Conservation (phyloP, 192 early-diverging fungal genomes). For the Chytriomyces sp. region DNA sequence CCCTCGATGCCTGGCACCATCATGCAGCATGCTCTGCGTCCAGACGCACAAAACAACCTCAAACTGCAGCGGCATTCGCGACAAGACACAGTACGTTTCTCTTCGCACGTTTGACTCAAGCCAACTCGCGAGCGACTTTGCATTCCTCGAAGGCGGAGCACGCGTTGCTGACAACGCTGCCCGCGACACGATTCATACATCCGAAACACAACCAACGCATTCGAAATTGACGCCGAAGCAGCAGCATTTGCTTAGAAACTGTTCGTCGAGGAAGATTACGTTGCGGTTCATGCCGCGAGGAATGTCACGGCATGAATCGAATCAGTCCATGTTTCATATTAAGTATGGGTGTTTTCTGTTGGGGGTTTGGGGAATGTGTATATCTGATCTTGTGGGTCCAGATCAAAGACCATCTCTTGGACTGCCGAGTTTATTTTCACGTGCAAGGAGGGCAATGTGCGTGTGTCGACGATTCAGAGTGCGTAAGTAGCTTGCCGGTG, state of each 20-base stretch:
- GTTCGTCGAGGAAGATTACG: background rate
- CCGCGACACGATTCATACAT: background rate
- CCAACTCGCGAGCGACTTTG: conserved; percentile 8
- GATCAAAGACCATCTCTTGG: conserved; percentile 11
- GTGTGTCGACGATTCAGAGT: background rate
- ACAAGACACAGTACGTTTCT: background rate
- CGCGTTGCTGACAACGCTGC: conserved; percentile 6
- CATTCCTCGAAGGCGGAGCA: conserved; percentile 13
- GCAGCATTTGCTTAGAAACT: background rate
- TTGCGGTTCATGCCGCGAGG: conserved; percentile 2
- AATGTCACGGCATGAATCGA: conserved; percentile 1
- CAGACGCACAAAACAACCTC: background rate
- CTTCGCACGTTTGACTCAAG: background rate
- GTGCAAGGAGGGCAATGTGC: no score
- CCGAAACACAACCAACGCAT: background rate
- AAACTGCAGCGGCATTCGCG: conserved; percentile 4
- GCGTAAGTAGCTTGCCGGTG: background rate
- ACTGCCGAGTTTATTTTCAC: background rate
- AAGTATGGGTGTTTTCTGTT: no score
- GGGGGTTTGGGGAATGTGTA: no score
- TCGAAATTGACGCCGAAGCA: background rate
- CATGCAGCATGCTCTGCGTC: conserved; percentile 6
- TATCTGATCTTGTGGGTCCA: background rate
- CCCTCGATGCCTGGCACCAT: conserved; percentile 1
- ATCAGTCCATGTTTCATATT: background rate